Conservation (phyloP, 2,329 filamentous ascomycete species). For the Pyrenophora teres region DNA sequence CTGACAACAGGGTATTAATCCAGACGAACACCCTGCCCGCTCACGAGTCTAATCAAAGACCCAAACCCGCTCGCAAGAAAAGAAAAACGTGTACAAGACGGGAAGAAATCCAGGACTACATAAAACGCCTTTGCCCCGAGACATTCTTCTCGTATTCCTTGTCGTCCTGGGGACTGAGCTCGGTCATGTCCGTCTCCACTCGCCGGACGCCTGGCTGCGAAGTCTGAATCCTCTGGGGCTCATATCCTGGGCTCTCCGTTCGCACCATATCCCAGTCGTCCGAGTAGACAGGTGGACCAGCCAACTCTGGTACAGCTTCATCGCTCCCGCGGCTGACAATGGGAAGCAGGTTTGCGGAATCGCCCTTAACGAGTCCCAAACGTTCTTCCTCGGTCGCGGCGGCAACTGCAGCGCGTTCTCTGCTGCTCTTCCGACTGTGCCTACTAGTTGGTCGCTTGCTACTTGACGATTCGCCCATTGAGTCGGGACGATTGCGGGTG, state of each 20-base stretch:
- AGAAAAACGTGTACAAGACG: neutral
- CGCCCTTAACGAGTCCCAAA: constrained; percentile 80
- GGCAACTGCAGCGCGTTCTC: constrained; percentile 48
- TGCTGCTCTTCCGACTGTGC: constrained; percentile 40
- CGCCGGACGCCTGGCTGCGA: constrained; percentile 7
- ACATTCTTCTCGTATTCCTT: constrained; percentile 14
- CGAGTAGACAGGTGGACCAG: constrained; percentile 20
- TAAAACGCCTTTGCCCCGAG: too few species aligned
- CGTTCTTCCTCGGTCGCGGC: constrained; percentile 78
- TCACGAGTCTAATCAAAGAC: too few species aligned
- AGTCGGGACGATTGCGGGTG: constrained; percentile 52
- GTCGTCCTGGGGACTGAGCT: constrained; percentile 5
- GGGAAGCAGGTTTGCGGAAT: constrained; percentile 51
- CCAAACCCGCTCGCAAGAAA: too few species aligned
- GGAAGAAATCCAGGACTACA: neutral
- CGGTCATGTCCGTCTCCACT: constrained; percentile 13
- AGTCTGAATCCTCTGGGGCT: constrained; percentile 4
- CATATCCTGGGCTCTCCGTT: constrained; percentile 14
- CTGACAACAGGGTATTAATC: too few species aligned
- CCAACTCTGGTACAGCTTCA: constrained; percentile 10
- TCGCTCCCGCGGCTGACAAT: constrained; percentile 31
- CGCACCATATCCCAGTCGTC: constrained; percentile 21
- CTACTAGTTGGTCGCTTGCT: constrained; percentile 31
- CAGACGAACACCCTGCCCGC: too few species aligned
- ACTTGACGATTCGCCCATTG: constrained; percentile 26